Evolutionary conservation across 371 early-diverging fungal species (phyloP).

Genomic region (Haplosporangium sp.): DNA sequence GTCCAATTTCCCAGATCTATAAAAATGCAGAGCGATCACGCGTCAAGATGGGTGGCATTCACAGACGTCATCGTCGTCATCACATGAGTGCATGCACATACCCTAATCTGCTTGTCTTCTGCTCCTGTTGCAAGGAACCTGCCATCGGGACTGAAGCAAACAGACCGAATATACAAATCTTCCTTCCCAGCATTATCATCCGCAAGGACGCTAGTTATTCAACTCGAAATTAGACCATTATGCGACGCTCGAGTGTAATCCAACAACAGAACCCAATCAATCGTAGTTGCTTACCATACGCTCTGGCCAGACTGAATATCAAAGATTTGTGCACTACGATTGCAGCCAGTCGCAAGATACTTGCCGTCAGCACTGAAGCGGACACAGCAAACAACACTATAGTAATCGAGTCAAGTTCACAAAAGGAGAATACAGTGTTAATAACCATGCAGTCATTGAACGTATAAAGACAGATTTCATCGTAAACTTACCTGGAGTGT

Average conservation of each 20-base stretch:
- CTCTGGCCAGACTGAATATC: slow-evolving; percentile 81
- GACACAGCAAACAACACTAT: slow-evolving; percentile 96
- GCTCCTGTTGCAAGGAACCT: slow-evolving; percentile 95
- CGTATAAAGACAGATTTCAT: neutral
- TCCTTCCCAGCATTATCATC: slow-evolving; percentile 82
- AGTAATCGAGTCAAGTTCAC: neutral
- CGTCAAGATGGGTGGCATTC: neutral
- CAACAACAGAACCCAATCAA: neutral
- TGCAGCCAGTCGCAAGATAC: slow-evolving; percentile 95
- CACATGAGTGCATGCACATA: slow-evolving; percentile 45
- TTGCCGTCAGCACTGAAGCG: slow-evolving; percentile 94
- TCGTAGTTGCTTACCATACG: slow-evolving; percentile 66
- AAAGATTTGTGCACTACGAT: slow-evolving; percentile 90
- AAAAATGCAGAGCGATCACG: neutral
- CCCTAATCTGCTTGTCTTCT: slow-evolving; percentile 94
- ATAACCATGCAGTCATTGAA: neutral
- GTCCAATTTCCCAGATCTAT: slow-evolving; percentile 85
- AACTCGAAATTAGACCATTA: neutral
- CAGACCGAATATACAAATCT: slow-evolving; percentile 95
- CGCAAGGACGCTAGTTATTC: slow-evolving; percentile 69
- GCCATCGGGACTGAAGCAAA: slow-evolving; percentile 97
- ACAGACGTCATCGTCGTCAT: neutral
- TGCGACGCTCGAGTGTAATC: neutral
- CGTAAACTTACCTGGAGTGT: slow-evolving; percentile 68
- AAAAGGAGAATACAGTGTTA: neutral